Base-by-base conservation (phyloP, 495 filamentous ascomycete species). In the Hypoxylon cercidicola region DNA sequence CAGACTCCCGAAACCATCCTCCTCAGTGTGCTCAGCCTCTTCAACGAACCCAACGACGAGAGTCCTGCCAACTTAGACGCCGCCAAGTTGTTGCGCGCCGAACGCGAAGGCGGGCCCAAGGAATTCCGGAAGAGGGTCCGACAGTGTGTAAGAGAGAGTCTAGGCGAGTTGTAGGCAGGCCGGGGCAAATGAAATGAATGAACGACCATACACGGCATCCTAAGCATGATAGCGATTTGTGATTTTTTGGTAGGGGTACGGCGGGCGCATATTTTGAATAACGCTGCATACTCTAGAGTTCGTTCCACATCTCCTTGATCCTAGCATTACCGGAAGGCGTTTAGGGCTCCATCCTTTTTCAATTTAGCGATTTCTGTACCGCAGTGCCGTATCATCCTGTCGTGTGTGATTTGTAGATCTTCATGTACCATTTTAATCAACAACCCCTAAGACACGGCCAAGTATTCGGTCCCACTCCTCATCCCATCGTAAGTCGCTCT, bases 1-100 rank as follows among this genome's bases (percentile, higher is more conserved):
- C 95, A 98, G 75, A 94, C 91, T 1, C 96, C 96, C 44, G 96
- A 98, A 79, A 94, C 92, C 3, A 98, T 99, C 54, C 80, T 99
- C 12, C 74, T 99, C 8, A 93, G 90, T 55, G 92, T 97, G 12
- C 96, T 99, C 71, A 94, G 90, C 64, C 89, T 99, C 85, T 89
- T 99, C 43, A 89, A 89, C 48, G 90, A 89, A 65, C 95, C 96
- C 25, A 99, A 98, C 72, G 91, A 95, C 64, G 95, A 98, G 84
- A 93, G 90, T 68, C 92, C 96, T 0, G 95, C 95, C 1, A 98
- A 99, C 72, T 85, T 97, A 8, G 95, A 99, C 73, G 95, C 95
- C 0, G 94, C 93, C 10, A 81, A 89, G 44, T 68, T 97, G 74
- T 90, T 96, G 87, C 83, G 95, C 21, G 92, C 93, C 68, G 90